phyloP scores from a whole-genome alignment of 768 basidiomycete genomes.

The Lyophyllum decastes region DNA sequence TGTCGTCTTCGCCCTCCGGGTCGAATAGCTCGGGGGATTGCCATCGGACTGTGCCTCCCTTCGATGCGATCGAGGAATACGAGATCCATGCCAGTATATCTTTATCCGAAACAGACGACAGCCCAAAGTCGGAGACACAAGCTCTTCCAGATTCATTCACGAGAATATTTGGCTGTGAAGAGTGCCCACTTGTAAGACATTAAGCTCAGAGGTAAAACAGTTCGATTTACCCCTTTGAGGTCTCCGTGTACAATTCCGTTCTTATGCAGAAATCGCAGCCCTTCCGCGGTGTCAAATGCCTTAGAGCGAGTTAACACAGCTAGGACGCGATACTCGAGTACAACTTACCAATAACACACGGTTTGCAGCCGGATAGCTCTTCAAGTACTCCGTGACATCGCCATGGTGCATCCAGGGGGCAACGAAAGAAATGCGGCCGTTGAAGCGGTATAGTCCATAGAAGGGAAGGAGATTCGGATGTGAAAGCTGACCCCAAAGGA shows the following conservation, averaged over 20 bases:
- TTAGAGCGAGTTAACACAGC: too few relatives aligned
- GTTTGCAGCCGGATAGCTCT: not conserved
- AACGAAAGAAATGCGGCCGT: not conserved
- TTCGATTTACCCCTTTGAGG: constrained; percentile 27
- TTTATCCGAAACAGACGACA: constrained; percentile 16
- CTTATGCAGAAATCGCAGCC: constrained; percentile 24
- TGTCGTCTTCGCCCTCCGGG: constrained; percentile 1
- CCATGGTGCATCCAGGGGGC: not conserved
- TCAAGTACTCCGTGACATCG: not conserved
- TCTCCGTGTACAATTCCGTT: constrained; percentile 27
- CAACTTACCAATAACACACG: not conserved
- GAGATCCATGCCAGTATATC: constrained; percentile 11
- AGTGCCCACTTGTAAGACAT: not conserved
- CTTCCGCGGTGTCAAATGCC: too few relatives aligned
- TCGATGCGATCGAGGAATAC: not conserved
- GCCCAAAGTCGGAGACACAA: constrained; percentile 25
- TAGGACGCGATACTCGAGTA: too few relatives aligned
- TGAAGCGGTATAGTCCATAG: constrained; percentile 25
- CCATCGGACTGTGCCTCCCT: constrained; percentile 16
- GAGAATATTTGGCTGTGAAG: constrained; percentile 21
- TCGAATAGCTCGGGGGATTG: constrained; percentile 22
- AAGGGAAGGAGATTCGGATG: constrained; percentile 32
- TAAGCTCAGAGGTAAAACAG: not conserved
- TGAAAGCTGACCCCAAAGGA: constrained; percentile 29
- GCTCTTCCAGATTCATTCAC: constrained; percentile 16